Evolutionary conservation across 2,329 filamentous ascomycete genomes (phyloP), one percentile per base, ranked within the genome.

Genomic region (Fusarium buxicola): DNA sequence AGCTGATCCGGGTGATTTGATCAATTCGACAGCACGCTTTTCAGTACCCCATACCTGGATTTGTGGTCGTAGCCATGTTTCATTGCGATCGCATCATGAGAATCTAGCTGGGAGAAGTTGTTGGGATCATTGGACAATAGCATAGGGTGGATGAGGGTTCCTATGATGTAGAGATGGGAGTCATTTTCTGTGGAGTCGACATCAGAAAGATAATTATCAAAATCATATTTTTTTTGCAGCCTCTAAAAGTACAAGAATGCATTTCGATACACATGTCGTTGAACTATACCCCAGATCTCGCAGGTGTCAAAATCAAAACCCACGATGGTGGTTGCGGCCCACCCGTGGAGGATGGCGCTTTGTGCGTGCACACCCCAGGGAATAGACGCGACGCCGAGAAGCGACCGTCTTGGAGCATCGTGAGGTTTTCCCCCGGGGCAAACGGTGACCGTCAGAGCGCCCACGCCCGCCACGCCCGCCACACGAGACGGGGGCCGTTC

Each of bases 401-500:
- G 38, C 27, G 21, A 51, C 28, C 24, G 34, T 36, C 34, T 36
- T 16, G 34, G 15, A 45, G 32, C 32, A 64, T 64, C 51, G 56
- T 58, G 61, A 64, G 51, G 16, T 32, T 31, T 12, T 45, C 21
- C 21, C 16, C 12, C 25, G 55, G 40, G 40, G 49, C 28, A 57
- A 65, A 64, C 56, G 61, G 61, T 65, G 60, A 50, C 56, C 56
- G 60, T 60, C 49, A 21, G 30, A 38, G 34, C n/a, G 40, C 47
- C 48, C 35, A 48, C 35, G 46, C n/a, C n/a, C n/a, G n/a, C n/a
- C n/a, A n/a, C n/a, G n/a, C n/a, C n/a, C n/a, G n/a, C 52, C 51
- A 52, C 46, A 18, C 27, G 30, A 49, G 56, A 64, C 61, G 61
- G 61, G 65, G 56, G 56, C 60, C 60, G 50, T 65, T 64, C 6